A percentile compares a stretch with the other conserved stretches of the same genome.
phyloP scores from a whole-genome alignment of 2,329 filamentous ascomycete species.

The Ophiostoma fasciatum region DNA sequence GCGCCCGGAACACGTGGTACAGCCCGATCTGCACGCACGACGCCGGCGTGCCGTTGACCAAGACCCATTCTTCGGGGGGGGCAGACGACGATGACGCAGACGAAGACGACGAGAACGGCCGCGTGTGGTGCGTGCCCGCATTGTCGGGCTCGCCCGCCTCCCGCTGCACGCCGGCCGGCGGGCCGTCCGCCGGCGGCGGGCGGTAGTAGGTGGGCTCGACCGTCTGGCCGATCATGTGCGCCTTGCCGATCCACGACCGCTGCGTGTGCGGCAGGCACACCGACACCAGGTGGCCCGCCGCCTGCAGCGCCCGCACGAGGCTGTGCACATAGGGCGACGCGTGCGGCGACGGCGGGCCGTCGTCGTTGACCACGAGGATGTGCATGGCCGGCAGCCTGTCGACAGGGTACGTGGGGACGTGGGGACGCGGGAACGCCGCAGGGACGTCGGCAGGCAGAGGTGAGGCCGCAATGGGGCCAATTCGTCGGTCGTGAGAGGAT shows the following conservation, averaged over 20 bases:
- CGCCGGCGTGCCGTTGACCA: slow-evolving; percentile 69
- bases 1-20: slow-evolving; percentile 62
- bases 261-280: slow-evolving; percentile 85
- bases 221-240: slow-evolving; percentile 83
- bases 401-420: too few species aligned
- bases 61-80: slow-evolving; percentile 57
- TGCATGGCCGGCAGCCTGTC: slow-evolving; percentile 43
- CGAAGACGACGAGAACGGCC: too few species aligned
- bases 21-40: slow-evolving; percentile 71
- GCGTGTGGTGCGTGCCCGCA: slow-evolving; percentile 51
- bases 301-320: slow-evolving; percentile 54
- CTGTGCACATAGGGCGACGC: slow-evolving; percentile 71
- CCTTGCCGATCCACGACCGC: slow-evolving; percentile 96
- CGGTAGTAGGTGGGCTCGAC: slow-evolving; percentile 77
- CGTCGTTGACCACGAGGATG: slow-evolving; percentile 60
- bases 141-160: slow-evolving; percentile 24
- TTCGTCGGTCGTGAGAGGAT: too few species aligned
- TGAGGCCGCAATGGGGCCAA: too few species aligned
- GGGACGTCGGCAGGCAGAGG: too few species aligned
- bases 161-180: slow-evolving; percentile 22
- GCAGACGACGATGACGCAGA: too few species aligned
- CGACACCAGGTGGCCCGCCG: slow-evolving; percentile 71
- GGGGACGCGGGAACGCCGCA: too few species aligned
- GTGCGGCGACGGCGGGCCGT: slow-evolving; percentile 63
- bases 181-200: slow-evolving; percentile 24